These are phyloP conservation scores for Pezicula carpinea DNA, from an alignment of 2,329 filamentous ascomycete genomes.

Conservation along the genomic window DNA sequence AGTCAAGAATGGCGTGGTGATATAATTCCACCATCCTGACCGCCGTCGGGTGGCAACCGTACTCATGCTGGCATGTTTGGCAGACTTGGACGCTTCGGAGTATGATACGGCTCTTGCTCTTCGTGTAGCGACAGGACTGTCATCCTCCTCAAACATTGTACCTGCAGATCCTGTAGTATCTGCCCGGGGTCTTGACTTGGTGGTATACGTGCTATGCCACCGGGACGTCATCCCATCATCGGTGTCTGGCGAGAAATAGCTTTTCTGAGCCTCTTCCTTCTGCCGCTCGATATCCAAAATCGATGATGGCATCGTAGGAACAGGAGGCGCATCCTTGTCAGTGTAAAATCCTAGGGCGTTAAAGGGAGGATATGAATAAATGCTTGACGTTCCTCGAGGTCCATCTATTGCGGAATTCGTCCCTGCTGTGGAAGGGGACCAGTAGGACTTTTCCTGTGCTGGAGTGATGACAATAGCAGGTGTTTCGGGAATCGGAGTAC, in stretches of 20 bases:
- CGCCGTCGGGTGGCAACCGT: slow-evolving; percentile 36
- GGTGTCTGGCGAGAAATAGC: slow-evolving; percentile 27
- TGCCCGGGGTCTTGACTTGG: slow-evolving; percentile 17
- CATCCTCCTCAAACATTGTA: slow-evolving; percentile 69
- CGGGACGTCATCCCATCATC: slow-evolving; percentile 24
- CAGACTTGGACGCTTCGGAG: slow-evolving; percentile 10
- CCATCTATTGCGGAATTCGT: slow-evolving; percentile 8
- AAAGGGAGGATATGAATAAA: slow-evolving; percentile 54
- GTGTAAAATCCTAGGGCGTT: slow-evolving; percentile 26
- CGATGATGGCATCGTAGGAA: slow-evolving; percentile 49
- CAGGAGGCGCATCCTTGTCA: slow-evolving; percentile 46
- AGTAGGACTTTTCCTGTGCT: slow-evolving; percentile 34
- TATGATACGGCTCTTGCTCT: slow-evolving; percentile 34
- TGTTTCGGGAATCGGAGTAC: slow-evolving; percentile 29
- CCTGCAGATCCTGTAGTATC: slow-evolving; percentile 35
- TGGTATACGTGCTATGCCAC: slow-evolving; percentile 4
- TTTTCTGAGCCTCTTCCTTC: slow-evolving; percentile 20
- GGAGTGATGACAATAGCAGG: slow-evolving; percentile 50
- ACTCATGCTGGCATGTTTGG: slow-evolving; percentile 21
- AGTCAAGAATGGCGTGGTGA: slow-evolving; percentile 63
- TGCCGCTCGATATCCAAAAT: slow-evolving; percentile 21
- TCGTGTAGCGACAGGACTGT: slow-evolving; percentile 36
- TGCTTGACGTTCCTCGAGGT: slow-evolving; percentile 18
- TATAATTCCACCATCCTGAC: slow-evolving; percentile 76
- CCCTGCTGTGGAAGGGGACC: slow-evolving; percentile 22